phyloP scores from a whole-genome alignment of 164 flowering plant genomes.

The Pachysandra terminalis region DNA sequence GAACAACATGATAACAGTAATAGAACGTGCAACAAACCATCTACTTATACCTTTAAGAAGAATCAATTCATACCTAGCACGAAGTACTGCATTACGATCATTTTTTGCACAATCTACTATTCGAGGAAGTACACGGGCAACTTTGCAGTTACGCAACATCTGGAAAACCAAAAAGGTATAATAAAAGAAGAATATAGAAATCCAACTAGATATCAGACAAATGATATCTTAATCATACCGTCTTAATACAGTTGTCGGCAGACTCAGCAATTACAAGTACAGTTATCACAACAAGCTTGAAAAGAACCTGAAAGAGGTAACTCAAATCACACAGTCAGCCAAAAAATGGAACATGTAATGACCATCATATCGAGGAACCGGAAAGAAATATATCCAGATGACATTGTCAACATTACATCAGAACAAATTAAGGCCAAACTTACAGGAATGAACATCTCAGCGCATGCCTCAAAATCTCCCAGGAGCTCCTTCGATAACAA shows the following conservation, averaged over 20 bases:
- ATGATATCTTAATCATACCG: conserved; percentile 64
- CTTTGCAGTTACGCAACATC: conserved; percentile 99
- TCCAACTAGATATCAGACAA: too few species aligned
- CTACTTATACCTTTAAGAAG: neutral
- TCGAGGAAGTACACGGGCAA: conserved; percentile 84
- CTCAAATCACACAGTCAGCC: neutral
- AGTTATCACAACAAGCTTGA: conserved; percentile 99
- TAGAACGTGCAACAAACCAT: neutral
- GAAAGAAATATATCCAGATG: too few species aligned
- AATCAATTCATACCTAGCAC: conserved; percentile 92
- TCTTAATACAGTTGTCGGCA: conserved; percentile 98
- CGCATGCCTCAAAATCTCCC: conserved; percentile 97
- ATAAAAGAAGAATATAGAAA: too few species aligned
- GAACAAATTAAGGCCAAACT: conserved; percentile 17
- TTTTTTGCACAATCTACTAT: conserved; percentile 91
- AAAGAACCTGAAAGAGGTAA: conserved; percentile 68
- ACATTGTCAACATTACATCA: neutral
- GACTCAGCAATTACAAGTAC: conserved; percentile 98
- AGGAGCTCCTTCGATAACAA: conserved; percentile 92
- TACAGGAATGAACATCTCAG: conserved; percentile 96
- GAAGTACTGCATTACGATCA: conserved; percentile 86
- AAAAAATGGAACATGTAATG: neutral
- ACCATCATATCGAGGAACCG: neutral
- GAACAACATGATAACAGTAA: neutral
- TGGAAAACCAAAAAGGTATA: conserved; percentile 24